A percentile compares a stretch with the other conserved stretches of the same genome.
Evolutionary conservation across 305 asterid genomes (phyloP).

Genomic region (Stenogyne calaminthoides): DNA sequence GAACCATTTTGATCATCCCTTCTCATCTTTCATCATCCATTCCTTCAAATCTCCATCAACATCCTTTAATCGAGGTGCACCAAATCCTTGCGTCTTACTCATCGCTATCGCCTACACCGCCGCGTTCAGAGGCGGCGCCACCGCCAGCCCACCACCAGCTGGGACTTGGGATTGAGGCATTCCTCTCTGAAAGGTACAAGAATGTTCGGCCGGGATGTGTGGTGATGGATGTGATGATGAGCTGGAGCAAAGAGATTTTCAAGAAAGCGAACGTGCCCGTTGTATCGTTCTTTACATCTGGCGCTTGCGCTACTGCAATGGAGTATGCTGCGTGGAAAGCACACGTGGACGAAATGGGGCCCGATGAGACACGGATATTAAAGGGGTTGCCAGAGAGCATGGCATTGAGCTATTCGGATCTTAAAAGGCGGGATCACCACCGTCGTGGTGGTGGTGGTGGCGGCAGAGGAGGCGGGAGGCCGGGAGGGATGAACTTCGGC

Average conservation of each 20-base stretch:
- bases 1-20: constrained; percentile 55
- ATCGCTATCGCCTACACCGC: neutral
- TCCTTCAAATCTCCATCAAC: constrained; percentile 44
- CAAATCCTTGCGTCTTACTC: constrained; percentile 38
- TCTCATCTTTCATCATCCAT: constrained; percentile 67
- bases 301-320: constrained; percentile 66
- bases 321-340: constrained; percentile 63
- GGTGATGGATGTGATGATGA: constrained; percentile 72
- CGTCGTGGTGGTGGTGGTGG: constrained; percentile 7
- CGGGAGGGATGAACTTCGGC: constrained; percentile 32
- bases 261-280: constrained; percentile 41
- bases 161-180: constrained; percentile 48
- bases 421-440: constrained; percentile 27
- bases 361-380: constrained; percentile 43
- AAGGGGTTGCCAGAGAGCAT: constrained; percentile 55
- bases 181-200: constrained; percentile 36
- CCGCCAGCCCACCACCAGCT: constrained; percentile 28
- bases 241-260: constrained; percentile 58
- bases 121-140: neutral
- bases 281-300: constrained; percentile 57
- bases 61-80: constrained; percentile 38
- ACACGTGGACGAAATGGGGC: constrained; percentile 37
- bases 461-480: constrained; percentile 19
- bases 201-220: constrained; percentile 48
- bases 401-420: constrained; percentile 47